phyloP scores from a whole-genome alignment of 306 rosid species.

The Pueraria montana region DNA sequence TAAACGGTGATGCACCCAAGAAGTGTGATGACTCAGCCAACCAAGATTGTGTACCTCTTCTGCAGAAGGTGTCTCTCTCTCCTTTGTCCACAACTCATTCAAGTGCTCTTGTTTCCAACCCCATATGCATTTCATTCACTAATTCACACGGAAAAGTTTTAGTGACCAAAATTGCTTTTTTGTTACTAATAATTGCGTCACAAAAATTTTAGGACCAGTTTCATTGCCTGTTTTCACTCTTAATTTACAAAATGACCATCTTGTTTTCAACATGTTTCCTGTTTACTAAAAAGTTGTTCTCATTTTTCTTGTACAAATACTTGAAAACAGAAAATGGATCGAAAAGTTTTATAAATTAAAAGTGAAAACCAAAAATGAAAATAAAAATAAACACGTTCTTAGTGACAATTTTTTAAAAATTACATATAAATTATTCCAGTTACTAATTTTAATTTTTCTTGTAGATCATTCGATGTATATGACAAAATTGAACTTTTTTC shows the following conservation, averaged over 20 bases:
- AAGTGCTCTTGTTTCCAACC: neutral
- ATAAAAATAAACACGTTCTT: too few species aligned
- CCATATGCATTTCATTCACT: neutral
- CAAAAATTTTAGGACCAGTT: neutral
- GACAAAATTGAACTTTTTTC: neutral
- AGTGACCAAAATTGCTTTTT: neutral
- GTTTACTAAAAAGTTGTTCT: too few species aligned
- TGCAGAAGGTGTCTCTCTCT: conserved; percentile 66
- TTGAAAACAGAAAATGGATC: too few species aligned
- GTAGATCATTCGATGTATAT: neutral
- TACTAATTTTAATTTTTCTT: neutral
- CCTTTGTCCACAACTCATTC: neutral
- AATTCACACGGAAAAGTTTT: neutral
- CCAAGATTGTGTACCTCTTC: conserved; percentile 55
- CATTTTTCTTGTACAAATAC: too few species aligned
- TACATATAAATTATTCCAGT: neutral
- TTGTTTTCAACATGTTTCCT: too few species aligned
- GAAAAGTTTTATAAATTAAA: too few species aligned
- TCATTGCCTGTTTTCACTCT: too few species aligned
- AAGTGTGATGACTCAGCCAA: conserved; percentile 6
- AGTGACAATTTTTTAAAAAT: neutral
- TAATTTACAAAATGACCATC: too few species aligned
- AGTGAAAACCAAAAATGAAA: too few species aligned
- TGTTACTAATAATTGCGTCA: neutral
- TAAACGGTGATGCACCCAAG: conserved; percentile 50